These are phyloP conservation scores for Deuterostichococcus epilithicus DNA, from an alignment of 139 green algal genomes.

Conservation along the genomic window DNA sequence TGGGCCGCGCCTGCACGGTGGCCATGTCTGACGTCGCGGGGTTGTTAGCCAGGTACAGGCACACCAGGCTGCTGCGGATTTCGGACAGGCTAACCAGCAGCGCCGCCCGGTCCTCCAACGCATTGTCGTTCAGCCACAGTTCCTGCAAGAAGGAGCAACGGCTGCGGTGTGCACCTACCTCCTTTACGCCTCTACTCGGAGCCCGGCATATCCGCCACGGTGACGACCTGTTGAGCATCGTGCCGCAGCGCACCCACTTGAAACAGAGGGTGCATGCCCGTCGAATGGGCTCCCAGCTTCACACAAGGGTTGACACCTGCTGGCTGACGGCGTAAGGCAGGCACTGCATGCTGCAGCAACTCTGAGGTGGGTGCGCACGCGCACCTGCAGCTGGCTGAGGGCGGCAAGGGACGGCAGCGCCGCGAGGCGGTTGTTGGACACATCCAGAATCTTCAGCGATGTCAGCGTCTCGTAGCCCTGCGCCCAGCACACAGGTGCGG, in stretches of 20 bases:
- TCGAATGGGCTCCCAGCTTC: too few relatives aligned
- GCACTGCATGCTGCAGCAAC: too few relatives aligned
- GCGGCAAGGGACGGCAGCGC: slow-evolving; percentile 31
- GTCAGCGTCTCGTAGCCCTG: slow-evolving; percentile 53
- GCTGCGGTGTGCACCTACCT: too few relatives aligned
- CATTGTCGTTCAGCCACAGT: slow-evolving; percentile 95
- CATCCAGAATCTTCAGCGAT: slow-evolving; percentile 73
- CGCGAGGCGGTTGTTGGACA: slow-evolving; percentile 72
- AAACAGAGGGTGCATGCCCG: too few relatives aligned
- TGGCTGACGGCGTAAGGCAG: too few relatives aligned
- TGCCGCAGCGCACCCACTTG: too few relatives aligned
- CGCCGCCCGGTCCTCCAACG: slow-evolving; percentile 49
- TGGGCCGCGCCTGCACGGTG: slow-evolving; percentile 43
- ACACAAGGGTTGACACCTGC: too few relatives aligned
- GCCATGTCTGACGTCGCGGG: slow-evolving; percentile 43
- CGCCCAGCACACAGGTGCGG: background rate
- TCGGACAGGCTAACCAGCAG: slow-evolving; percentile 47
- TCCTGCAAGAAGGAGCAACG: too few relatives aligned
- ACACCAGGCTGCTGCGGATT: slow-evolving; percentile 48
- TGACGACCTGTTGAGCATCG: too few relatives aligned
- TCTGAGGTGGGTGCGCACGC: too few relatives aligned
- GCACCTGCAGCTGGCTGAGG: slow-evolving; percentile 29
- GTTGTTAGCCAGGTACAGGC: slow-evolving; percentile 85
- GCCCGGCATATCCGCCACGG: too few relatives aligned
- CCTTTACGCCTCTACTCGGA: too few relatives aligned